Base-by-base conservation (phyloP, 2,329 filamentous ascomycete species). In the Sordariomycetes sp. region DNA sequence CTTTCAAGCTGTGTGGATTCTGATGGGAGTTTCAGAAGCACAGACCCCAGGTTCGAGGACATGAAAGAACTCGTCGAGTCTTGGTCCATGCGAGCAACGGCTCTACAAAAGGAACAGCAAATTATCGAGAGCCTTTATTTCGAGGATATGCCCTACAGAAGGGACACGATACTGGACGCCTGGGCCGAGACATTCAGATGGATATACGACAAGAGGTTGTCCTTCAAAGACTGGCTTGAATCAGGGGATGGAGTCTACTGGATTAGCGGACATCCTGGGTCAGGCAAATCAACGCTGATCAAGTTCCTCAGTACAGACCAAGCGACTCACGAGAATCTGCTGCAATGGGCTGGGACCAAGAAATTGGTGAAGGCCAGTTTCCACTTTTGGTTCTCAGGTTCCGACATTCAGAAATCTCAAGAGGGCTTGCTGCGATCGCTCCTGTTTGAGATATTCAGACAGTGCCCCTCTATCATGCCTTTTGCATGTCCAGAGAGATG, bases 211-310 rank as follows among this genome's bases (percentile, higher is more conserved):
- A 25, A n/a, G 23, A 25, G 23, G 9, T 9, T 25, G n/a, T n/a
- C 9, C n/a, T 25, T 25, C 23, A 25, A 25, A n/a, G 9, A 25
- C 9, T 25, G 23, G 23, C n/a, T 25, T 9, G 23, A 25, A n/a
- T 9, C 23, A 25, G 23, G n/a, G 9, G 23, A 25, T 25, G 23
- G 23, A 9, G n/a, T 25, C 2, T 61, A 49, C 39, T 55, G 55
- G 46, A 49, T 64, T 8, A 46, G 45, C 7, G 62, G 63, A 3
- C 63, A 64, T 29, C 46, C 59, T 1, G 60, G 61, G 6, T 54
- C 55, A 1, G 62, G 61, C 0, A 65, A 65, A 35, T 64, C 60
- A 1, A 64, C 59, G 0, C 37, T 64, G 10, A 58, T 64, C 54
- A 61, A 59, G 26, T 56, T 49, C 27, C 34, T 63, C 7, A 38